These are phyloP conservation scores for Mycena sp. DNA, from an alignment of 1,284 basidiomycete species.

Conservation along the genomic window DNA sequence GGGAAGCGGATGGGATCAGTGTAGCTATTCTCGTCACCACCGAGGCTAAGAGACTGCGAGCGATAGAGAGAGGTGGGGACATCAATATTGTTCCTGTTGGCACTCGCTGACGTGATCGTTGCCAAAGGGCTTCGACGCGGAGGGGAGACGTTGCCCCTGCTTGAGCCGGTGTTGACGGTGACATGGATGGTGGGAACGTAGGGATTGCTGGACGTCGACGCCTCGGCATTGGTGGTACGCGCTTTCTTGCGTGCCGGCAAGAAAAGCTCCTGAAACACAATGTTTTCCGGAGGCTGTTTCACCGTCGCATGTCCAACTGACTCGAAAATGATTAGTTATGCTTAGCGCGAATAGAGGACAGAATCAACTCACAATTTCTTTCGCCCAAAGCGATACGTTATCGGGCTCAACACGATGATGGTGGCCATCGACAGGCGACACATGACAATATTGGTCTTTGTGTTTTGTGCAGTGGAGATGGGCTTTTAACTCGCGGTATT, in stretches of 20 bases:
- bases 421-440: neutral
- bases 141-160: neutral
- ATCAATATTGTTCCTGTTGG: neutral
- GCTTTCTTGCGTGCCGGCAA: neutral
- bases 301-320: neutral
- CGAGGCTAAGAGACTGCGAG: neutral
- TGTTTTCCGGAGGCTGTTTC: slow-evolving; percentile 5
- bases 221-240: neutral
- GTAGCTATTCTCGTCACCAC: neutral
- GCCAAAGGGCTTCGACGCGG: slow-evolving; percentile 5
- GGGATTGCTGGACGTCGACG: neutral
- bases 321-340: neutral
- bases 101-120: neutral
- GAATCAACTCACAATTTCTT: slow-evolving; percentile 7
- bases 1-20: neutral
- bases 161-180: slow-evolving; percentile 10
- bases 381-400: slow-evolving; percentile 1
- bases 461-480: slow-evolving; percentile 1
- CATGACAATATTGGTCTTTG: neutral
- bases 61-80: neutral
- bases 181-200: slow-evolving; percentile 8
- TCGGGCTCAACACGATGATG: neutral
- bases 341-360: neutral
- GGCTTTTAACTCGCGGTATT: slow-evolving; percentile 3
- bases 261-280: slow-evolving; percentile 16